Percentiles rank a stretch among this genome's conserved stretches.
phyloP scores from a whole-genome alignment of 768 basidiomycete genomes.

The Phlebiopsis flavidoalba region DNA sequence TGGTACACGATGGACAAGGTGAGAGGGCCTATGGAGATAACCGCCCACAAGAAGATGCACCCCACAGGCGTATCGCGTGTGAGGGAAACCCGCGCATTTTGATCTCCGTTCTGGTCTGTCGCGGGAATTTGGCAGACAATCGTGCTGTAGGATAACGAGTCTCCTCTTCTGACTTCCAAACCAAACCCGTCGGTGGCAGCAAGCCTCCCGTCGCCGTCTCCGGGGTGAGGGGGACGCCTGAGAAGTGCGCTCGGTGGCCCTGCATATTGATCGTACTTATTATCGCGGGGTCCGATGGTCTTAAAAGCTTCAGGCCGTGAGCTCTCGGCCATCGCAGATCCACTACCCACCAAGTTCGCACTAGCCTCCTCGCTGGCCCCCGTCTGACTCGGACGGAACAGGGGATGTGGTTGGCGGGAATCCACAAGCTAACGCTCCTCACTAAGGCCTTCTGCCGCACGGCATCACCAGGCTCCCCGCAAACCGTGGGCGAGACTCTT shows the following conservation, averaged over 20 bases:
- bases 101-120: not conserved
- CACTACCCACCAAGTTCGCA: too few relatives aligned
- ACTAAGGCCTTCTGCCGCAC: not conserved
- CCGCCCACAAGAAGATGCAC: not conserved
- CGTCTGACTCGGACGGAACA: conserved; percentile 5
- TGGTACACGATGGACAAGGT: not conserved
- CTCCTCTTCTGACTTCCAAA: not conserved
- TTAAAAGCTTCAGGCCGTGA: too few relatives aligned
- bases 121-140: not conserved
- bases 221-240: too few relatives aligned
- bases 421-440: not conserved
- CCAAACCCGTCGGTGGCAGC: not conserved
- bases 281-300: too few relatives aligned
- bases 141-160: not conserved
- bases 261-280: too few relatives aligned
- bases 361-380: not conserved
- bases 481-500: not conserved
- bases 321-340: too few relatives aligned
- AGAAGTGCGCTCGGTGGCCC: too few relatives aligned
- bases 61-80: not conserved
- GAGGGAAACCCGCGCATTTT: not conserved
- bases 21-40: not conserved
- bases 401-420: not conserved
- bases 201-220: not conserved
- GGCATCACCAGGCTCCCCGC: not conserved